Evolutionary conservation across 805 yeast species (phyloP), one percentile per base, ranked within the genome.

Genomic region (Candida nitratophila): DNA sequence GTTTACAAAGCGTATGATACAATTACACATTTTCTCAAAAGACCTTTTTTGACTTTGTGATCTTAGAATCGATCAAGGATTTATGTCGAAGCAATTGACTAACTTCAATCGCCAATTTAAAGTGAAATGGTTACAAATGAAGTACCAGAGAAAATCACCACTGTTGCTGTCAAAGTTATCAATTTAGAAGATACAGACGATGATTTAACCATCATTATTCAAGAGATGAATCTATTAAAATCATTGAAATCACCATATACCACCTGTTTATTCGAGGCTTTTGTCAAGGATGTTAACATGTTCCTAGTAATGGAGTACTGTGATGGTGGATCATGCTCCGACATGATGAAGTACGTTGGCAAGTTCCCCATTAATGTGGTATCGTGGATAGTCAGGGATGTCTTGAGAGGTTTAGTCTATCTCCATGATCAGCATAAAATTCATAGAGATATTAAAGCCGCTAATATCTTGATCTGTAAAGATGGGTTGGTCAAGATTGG

Each of bases 221-320:
- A 82, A 61, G 99, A 93, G 56, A 85, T 91, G 43, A 78, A 76
- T 41, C 79, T 90, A 49, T 66, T 93, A 22, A 77, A 86, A 19
- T 79, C 79, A 41, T 63, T 90, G 45, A 70, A 70, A 40, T 78
- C 83, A n/a, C 76, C 76, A 1, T 77, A 75, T 54, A 79, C 93
- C 42, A 87, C 93, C 2, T 70, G 72, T 36, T 80, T 81, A 57
- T 71, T 67, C 53, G 81, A 79, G 40, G 80, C 96, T 1, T 76
- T 79, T 55, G 61, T 83, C 4, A 68, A 71, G 37, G 87, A 79
- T 37, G 77, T 79, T 37, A 72, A 77, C 6, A 77, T 93, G 78
- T 90, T 89, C 83, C 86, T 91, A 40, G 83, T 83, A 5, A 87
- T 93, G 96, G 99, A 91, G 60, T 88, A 76, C 57, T 93, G 98